A percentile compares a stretch with the other conserved stretches of the same genome.
These are phyloP conservation scores for Bullera alba DNA, from an alignment of 768 basidiomycete species.

Conservation along the genomic window DNA sequence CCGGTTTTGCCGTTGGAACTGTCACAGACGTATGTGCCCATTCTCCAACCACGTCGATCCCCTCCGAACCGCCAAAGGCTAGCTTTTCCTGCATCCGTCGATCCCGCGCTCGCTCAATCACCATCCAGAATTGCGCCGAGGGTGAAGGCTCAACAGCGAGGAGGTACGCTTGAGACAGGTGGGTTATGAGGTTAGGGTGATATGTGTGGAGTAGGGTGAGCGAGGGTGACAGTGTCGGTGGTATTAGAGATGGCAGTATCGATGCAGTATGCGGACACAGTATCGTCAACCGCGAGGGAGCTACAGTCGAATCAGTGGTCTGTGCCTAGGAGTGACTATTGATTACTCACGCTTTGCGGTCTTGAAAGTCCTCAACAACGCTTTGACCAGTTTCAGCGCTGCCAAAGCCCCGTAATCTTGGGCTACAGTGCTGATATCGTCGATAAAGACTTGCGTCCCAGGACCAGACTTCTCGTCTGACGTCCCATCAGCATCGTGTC, in stretches of 20 bases:
- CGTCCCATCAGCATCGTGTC: slow-evolving; percentile 2
- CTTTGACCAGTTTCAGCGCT: slow-evolving; percentile 19
- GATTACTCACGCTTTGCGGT: slow-evolving; percentile 26
- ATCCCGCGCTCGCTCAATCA: slow-evolving; percentile 62
- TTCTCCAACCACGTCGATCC: slow-evolving; percentile 19
- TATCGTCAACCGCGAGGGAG: slow-evolving; percentile 34
- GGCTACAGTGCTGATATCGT: slow-evolving; percentile 34
- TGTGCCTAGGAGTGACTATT: not conserved
- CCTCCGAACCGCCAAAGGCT: slow-evolving; percentile 30
- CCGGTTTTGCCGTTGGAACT: slow-evolving; percentile 46
- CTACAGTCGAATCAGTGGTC: slow-evolving; percentile 5
- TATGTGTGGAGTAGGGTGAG: slow-evolving; percentile 50
- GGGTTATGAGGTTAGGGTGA: slow-evolving; percentile 61
- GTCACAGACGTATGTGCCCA: slow-evolving; percentile 9
- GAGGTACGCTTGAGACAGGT: slow-evolving; percentile 65
- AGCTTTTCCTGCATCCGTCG: slow-evolving; percentile 51
- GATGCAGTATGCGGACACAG: slow-evolving; percentile 22
- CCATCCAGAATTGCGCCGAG: slow-evolving; percentile 71
- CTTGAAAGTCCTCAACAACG: slow-evolving; percentile 14
- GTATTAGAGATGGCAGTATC: slow-evolving; percentile 17
- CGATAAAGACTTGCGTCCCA: slow-evolving; percentile 36
- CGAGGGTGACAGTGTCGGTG: slow-evolving; percentile 25
- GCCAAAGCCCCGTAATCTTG: slow-evolving; percentile 28
- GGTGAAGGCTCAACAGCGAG: slow-evolving; percentile 60
- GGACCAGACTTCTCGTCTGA: not conserved